A percentile compares a stretch with the other conserved stretches of the same genome.
Conservation (phyloP, 441 rosid genomes). For the Metrosideros polymorpha region DNA sequence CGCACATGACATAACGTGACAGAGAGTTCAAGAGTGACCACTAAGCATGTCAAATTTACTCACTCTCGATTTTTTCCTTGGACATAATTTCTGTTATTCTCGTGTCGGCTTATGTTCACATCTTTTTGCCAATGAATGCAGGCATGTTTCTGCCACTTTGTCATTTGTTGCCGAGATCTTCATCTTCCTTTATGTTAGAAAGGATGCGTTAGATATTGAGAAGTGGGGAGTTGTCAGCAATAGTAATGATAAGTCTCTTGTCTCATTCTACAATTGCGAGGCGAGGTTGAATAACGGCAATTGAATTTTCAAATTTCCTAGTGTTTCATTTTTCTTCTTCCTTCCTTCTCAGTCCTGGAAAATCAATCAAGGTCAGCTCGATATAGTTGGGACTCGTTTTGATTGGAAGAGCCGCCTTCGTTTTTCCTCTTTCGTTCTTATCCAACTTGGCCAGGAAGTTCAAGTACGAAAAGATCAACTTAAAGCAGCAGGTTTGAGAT, state of each 20-base stretch:
- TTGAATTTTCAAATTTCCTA: neutral
- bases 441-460: slow-evolving; percentile 3
- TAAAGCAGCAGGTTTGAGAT: neutral
- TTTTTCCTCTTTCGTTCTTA: neutral
- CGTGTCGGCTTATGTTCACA: neutral
- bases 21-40: slow-evolving; percentile 3
- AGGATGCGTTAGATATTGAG: neutral
- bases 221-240: neutral
- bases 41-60: neutral
- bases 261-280: neutral
- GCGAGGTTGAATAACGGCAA: neutral
- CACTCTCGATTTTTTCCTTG: neutral
- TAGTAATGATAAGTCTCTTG: neutral
- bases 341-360: neutral
- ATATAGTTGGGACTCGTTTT: neutral
- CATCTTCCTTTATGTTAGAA: neutral
- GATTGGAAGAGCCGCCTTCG: neutral
- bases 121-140: neutral
- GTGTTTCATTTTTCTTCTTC: neutral
- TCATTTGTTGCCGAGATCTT: neutral
- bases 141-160: neutral
- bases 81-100: neutral
- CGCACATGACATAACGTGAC: slow-evolving; percentile 5
- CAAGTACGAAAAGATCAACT: neutral
- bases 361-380: neutral